phyloP scores from a whole-genome alignment of 768 basidiomycete species.

The Podaxis sp. region DNA sequence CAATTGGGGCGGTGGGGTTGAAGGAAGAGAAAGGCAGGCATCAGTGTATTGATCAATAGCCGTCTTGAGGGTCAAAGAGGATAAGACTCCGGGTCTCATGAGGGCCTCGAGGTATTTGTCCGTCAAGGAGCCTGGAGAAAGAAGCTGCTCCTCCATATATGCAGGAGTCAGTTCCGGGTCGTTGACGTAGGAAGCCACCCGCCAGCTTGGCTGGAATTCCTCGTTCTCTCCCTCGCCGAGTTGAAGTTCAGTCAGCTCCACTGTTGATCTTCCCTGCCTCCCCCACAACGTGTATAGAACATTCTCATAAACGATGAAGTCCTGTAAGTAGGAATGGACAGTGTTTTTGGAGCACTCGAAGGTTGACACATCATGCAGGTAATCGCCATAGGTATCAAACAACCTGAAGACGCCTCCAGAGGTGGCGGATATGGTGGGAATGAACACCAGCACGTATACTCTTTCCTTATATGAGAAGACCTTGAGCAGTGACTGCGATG shows the following conservation, averaged over 20 bases:
- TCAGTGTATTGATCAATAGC: conserved; percentile 83
- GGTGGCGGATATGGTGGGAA: conserved; percentile 59
- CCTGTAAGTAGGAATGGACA: conserved; percentile 70
- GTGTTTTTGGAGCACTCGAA: conserved; percentile 60
- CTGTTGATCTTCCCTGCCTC: conserved; percentile 66
- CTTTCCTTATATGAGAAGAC: conserved; percentile 53
- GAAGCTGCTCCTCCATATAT: conserved; percentile 82
- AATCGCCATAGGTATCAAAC: conserved; percentile 50
- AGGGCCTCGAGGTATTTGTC: conserved; percentile 80
- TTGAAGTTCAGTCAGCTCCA: conserved; percentile 52
- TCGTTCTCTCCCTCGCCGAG: conserved; percentile 29
- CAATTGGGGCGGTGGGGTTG: conserved; percentile 51
- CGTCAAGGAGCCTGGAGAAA: conserved; percentile 64
- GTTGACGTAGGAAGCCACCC: conserved; percentile 52
- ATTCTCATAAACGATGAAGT: conserved; percentile 58
- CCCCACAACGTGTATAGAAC: conserved; percentile 77
- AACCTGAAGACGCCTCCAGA: conserved; percentile 83
- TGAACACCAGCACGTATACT: conserved; percentile 64
- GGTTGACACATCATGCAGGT: conserved; percentile 50
- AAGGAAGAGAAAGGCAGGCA: conserved; percentile 62
- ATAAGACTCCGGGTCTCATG: conserved; percentile 87
- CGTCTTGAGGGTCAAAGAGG: conserved; percentile 70
- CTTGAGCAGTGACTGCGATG: conserved; percentile 59
- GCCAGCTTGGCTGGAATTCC: conserved; percentile 40
- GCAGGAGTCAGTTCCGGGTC: conserved; percentile 77